Conservation (phyloP, 139 green algal genomes). For the Chlamydomonas sp. region DNA sequence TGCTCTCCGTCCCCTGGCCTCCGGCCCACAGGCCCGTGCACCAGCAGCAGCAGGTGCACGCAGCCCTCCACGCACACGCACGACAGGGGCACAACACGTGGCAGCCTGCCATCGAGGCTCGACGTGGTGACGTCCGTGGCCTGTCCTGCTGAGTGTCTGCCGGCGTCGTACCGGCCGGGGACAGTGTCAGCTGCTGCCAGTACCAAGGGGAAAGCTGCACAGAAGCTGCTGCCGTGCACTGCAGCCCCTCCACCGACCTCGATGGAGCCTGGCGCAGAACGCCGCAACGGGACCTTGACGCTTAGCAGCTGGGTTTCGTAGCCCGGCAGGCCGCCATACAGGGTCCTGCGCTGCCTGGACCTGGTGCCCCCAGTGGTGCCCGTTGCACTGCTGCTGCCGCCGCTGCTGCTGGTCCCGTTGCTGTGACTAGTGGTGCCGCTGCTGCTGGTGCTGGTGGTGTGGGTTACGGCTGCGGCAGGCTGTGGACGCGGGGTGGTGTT, state of each 20-base stretch:
- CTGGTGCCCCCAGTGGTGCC: not conserved
- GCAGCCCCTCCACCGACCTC: not conserved
- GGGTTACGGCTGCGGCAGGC: too few species aligned
- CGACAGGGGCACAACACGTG: not conserved
- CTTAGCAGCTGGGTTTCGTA: not conserved
- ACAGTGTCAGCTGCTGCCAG: not conserved
- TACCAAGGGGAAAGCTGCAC: not conserved
- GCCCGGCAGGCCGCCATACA: not conserved
- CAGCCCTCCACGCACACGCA: constrained; percentile 6
- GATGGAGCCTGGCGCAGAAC: not conserved
- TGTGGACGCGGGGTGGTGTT: too few species aligned
- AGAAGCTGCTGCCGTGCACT: not conserved
- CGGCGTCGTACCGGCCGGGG: not conserved
- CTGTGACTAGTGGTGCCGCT: not conserved
- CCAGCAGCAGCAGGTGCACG: constrained; percentile 15
- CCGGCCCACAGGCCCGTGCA: not conserved
- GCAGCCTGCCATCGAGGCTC: not conserved
- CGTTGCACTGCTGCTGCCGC: constrained; percentile 4
- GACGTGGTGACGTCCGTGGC: not conserved
- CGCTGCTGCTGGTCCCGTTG: too few species aligned
- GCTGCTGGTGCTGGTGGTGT: not conserved
- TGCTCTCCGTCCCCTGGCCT: too few species aligned
- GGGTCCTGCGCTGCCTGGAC: not conserved
- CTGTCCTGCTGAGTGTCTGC: not conserved
- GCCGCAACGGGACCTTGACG: not conserved